phyloP scores from a whole-genome alignment of 2,329 filamentous ascomycete species.

The Spiromastix sp. region DNA sequence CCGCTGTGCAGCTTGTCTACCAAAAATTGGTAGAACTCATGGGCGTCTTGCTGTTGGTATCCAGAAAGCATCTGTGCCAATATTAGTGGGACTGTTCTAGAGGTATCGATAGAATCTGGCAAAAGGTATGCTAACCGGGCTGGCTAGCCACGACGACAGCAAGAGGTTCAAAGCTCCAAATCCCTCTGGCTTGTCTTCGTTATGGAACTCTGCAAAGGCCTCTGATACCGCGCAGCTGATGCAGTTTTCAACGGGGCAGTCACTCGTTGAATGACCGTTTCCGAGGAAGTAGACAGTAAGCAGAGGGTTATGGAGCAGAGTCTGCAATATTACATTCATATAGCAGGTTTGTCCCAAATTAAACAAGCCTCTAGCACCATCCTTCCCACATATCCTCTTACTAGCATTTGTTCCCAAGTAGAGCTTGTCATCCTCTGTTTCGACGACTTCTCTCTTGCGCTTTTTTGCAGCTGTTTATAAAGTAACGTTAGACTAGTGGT shows the following conservation, averaged over 20 bases:
- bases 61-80: slow-evolving; percentile 63
- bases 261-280: slow-evolving; percentile 71
- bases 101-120: not conserved
- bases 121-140: slow-evolving; percentile 23
- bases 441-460: slow-evolving; percentile 21
- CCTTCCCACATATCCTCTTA: slow-evolving; percentile 71
- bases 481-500: slow-evolving; percentile 6
- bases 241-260: slow-evolving; percentile 53
- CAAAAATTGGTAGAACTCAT: slow-evolving; percentile 94
- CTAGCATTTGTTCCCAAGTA: slow-evolving; percentile 72
- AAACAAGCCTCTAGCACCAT: slow-evolving; percentile 82
- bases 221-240: slow-evolving; percentile 52
- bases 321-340: slow-evolving; percentile 91
- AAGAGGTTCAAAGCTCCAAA: slow-evolving; percentile 86
- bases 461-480: slow-evolving; percentile 20
- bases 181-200: slow-evolving; percentile 61
- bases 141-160: slow-evolving; percentile 80
- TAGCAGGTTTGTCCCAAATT: slow-evolving; percentile 99
- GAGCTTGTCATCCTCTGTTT: slow-evolving; percentile 54
- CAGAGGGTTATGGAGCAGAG: slow-evolving; percentile 84
- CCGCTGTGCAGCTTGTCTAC: slow-evolving; percentile 79
- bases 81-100: too few species aligned
- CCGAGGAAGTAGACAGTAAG: slow-evolving; percentile 86
- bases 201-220: slow-evolving; percentile 54
- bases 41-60: slow-evolving; percentile 91